phyloP scores from a whole-genome alignment of 805 yeast genomes.

The Yamadazyma philogaea region DNA sequence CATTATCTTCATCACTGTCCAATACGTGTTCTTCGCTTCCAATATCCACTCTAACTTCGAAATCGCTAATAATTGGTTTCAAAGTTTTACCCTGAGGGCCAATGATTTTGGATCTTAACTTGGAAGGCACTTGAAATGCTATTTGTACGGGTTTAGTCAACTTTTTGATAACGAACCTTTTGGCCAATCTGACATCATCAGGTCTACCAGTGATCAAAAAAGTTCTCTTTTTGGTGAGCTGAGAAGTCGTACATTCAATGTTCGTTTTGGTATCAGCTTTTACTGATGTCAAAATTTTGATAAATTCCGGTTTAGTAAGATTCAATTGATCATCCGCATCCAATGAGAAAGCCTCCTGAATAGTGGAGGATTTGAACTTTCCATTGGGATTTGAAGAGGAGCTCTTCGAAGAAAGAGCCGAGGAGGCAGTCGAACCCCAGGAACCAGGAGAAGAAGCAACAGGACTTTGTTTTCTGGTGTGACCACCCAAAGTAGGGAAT shows the following conservation, averaged over 20 bases:
- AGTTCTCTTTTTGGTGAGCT: slow-evolving; percentile 72
- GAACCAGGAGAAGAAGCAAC: slow-evolving; percentile 23
- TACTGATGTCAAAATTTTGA: slow-evolving; percentile 61
- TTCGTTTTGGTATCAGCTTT: slow-evolving; percentile 60
- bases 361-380: slow-evolving; percentile 49
- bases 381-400: slow-evolving; percentile 18
- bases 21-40: slow-evolving; percentile 37
- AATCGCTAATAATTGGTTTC: slow-evolving; percentile 69
- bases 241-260: slow-evolving; percentile 80
- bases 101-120: slow-evolving; percentile 72
- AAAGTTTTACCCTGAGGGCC: slow-evolving; percentile 84
- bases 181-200: slow-evolving; percentile 63
- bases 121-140: slow-evolving; percentile 68
- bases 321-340: slow-evolving; percentile 65
- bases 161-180: slow-evolving; percentile 69
- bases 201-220: slow-evolving; percentile 78
- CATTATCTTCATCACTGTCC: slow-evolving; percentile 41
- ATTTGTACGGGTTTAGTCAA: slow-evolving; percentile 71
- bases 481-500: slow-evolving; percentile 66
- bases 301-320: slow-evolving; percentile 60
- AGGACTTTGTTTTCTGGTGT: slow-evolving; percentile 22
- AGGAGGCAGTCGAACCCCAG: slow-evolving; percentile 31
- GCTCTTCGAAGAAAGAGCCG: slow-evolving; percentile 8
- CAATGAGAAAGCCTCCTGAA: slow-evolving; percentile 79
- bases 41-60: slow-evolving; percentile 70